Evolutionary conservation across 2,329 filamentous ascomycete genomes (phyloP), one percentile per base, ranked within the genome.

Genomic region (Bipolaris sorokiniana): DNA sequence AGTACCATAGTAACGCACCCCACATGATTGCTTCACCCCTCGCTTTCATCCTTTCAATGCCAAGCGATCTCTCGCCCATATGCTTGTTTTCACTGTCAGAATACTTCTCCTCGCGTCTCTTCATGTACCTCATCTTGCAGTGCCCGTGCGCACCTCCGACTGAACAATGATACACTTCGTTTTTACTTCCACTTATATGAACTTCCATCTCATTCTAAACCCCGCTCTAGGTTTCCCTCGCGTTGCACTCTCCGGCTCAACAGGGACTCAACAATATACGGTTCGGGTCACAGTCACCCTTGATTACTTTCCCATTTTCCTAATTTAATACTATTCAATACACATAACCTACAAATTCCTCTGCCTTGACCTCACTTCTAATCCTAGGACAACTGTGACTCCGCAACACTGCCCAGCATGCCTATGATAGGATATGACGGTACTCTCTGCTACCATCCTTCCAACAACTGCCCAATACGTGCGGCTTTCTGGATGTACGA

Each of bases 401-500:
- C 7, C 20, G 20, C 15, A 11, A 31, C 10, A 41, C 41, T 9
- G 37, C 18, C 34, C 18, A 54, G 23, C 48, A 56, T 56, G 48
- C 28, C 28, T 13, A 40, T 46, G 2, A 7, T 20, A 15, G 48
- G 53, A 23, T 23, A 9, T 33, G 64, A 69, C 28, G 67, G 69
- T 26, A 31, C 22, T 18, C 31, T 9, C 2, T 57, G 54, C 23
- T 55, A 57, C 20, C 78, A 76, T 57, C 79, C 77, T 7, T 63
- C 77, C 15, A 66, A 65, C 5, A 72, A 70, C 48, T 82, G 80
- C 60, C 72, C 76, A 3, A 65, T 80, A 16, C 63, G 71, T 16
- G 50, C 67, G 7, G 77, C 75, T 18, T 78, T 79, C 58, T 82
- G 79, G 70, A 72, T 71, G 26, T 82, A 82, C 66, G 71, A 69